Evolutionary conservation across 1,284 basidiomycete species (phyloP).

Genomic region (Fomitopsis palustris): DNA sequence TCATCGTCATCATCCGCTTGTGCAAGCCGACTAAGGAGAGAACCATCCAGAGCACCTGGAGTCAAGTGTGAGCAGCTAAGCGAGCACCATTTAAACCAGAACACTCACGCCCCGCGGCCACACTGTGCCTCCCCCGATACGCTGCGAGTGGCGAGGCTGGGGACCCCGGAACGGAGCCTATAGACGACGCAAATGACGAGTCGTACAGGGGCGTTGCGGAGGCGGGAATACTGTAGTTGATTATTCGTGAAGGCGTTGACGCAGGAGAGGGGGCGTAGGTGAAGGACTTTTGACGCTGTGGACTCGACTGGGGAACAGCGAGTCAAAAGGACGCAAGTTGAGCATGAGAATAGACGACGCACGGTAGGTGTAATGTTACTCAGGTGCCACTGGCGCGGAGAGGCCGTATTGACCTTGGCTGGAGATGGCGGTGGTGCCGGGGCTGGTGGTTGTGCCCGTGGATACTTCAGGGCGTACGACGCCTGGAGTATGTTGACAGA

Average conservation of each 20-base stretch:
- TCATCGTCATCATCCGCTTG: slow-evolving; percentile 22
- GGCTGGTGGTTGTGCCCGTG: slow-evolving; percentile 34
- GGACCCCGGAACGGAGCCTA: slow-evolving; percentile 14
- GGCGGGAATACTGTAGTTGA: slow-evolving; percentile 20
- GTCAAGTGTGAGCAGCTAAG: background rate
- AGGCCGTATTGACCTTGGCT: slow-evolving; percentile 32
- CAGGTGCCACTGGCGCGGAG: slow-evolving; percentile 35
- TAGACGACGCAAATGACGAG: slow-evolving; percentile 18
- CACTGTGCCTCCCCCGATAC: slow-evolving; percentile 19
- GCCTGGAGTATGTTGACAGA: slow-evolving; percentile 50
- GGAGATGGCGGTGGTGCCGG: slow-evolving; percentile 37
- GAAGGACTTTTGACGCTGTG: slow-evolving; percentile 54
- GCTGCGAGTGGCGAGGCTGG: slow-evolving; percentile 21
- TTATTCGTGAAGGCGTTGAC: slow-evolving; percentile 45
- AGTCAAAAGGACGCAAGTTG: background rate
- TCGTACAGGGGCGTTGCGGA: slow-evolving; percentile 14
- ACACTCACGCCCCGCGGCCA: slow-evolving; percentile 19
- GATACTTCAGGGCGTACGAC: slow-evolving; percentile 50
- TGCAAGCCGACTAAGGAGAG: slow-evolving; percentile 19
- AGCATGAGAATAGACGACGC: slow-evolving; percentile 14
- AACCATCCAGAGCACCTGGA: slow-evolving; percentile 21
- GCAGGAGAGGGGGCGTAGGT: slow-evolving; percentile 47
- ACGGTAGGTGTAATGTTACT: slow-evolving; percentile 45
- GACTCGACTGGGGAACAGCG: slow-evolving; percentile 38
- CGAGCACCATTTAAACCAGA: background rate